Evolutionary conservation across 73 alveolate genomes (phyloP), one percentile per base, ranked within the genome.

Genomic region (Paraurostyla sp.): DNA sequence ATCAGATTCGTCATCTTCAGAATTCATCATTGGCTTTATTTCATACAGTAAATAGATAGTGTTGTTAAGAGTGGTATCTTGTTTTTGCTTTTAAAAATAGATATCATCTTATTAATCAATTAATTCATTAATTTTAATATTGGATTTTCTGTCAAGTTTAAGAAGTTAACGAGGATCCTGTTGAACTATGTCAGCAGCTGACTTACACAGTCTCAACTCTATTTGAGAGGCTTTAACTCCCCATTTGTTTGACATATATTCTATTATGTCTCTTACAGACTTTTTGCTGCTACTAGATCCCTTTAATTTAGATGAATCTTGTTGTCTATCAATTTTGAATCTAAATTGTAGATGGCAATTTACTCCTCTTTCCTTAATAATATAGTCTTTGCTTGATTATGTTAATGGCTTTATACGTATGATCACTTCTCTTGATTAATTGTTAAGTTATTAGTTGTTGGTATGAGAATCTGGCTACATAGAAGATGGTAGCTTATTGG

Each of bases 361-460:
- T 36, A 58, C 42, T 32, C 23, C 18, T 38, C 23, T 65, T 2
- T 13, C 23, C 25, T 65, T 65, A 15, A 13, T 2, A 36, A 65
- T 58, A 38, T 35, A 65, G 18, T 65, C 82, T 22, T 65, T 65
- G 38, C 82, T 65, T 11, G 82, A 23, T 22, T 18, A 6, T 13
- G 82, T 65, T 65, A 65, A 65, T 3, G 82, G 82, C 58, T 65
- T 16, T 22, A 65, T 38, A 11, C 82, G 35, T 2, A 65, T 65
- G 9, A 65, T 2, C 0, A 65, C 46, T 22, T 65, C 82, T 15
- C 42, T 32, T n/a, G n/a, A n/a, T 65, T 65, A 56, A 7, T 9
- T n/a, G 6, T 65, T 13, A 18, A n/a, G 13, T 13, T 16, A 6
- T 27, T 60, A 60, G 35, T 60, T n/a, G 22, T 60, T 20, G 11